Base-by-base conservation (phyloP, 805 yeast species). In the Limtongia smithiae region DNA sequence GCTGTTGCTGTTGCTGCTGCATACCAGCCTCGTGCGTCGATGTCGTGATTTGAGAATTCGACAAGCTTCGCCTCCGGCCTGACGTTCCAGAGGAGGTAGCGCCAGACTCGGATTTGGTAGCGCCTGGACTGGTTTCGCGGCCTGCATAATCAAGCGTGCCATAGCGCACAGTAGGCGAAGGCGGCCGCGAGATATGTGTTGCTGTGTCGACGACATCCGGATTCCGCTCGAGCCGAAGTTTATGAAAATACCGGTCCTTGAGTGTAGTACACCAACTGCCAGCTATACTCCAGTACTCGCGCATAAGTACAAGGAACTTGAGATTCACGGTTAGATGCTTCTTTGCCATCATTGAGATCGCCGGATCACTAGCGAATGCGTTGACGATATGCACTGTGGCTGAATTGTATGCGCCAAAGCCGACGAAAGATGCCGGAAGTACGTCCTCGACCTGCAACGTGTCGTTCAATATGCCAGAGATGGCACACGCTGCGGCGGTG, bases 281-380 rank as follows among this genome's bases (percentile, higher is more conserved):
- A 4, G 66, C 68, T 36, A 63, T 60, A 27, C 58, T 59, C 69
- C 70, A 66, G 45, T 65, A 67, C 15, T 65, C 67, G 15, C 66
- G 55, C 55, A 66, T 44, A 17, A 51, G 48, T 18, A 66, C 64
- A 37, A 66, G 49, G 20, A 65, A 52, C 41, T 56, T 56, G 31
- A 66, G 55, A 31, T 66, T 66, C 24, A 55, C 59, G 5, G 70
- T 65, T 17, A 66, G 54, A 42, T 64, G 61, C 50, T 62, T 63
- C 46, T 65, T 65, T 2, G 69, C 70, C 37, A 50, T 46, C 14
- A 54, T 58, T 2, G 66, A 51, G 2, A 63, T 56, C 9, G 55
- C 59, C 5, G 62, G 40, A 39, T 65, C 67, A 7, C 51, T 31
- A 14, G 67, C 62, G 41, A 66, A 63, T 5, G 68, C 62, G 46